Evolutionary conservation across 306 rosid genomes (phyloP).

Genomic region (Leucaena leucocephala): DNA sequence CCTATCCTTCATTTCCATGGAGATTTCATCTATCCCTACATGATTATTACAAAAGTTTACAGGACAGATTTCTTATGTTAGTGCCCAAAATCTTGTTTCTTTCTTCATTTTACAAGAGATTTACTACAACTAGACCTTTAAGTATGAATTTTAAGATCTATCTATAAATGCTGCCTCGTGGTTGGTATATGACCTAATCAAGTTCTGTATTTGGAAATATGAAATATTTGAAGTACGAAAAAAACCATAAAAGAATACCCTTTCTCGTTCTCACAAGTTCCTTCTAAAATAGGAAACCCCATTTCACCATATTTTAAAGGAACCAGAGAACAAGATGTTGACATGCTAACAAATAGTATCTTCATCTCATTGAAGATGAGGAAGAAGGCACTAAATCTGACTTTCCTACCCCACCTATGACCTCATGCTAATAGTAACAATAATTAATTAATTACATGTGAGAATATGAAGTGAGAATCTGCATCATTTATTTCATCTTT

Average conservation of each 20-base stretch:
- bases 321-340: constrained; percentile 19
- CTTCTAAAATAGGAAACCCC: constrained; percentile 42
- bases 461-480: not conserved
- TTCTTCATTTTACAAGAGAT: not conserved
- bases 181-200: not conserved
- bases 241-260: not conserved
- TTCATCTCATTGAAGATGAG: constrained; percentile 8
- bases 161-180: not conserved
- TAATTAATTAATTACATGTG: not conserved
- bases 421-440: not conserved
- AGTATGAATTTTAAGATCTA: not conserved
- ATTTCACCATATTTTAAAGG: constrained; percentile 25
- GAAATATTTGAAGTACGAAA: constrained; percentile 7
- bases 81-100: too few species aligned
- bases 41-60: not conserved
- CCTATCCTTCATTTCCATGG: constrained; percentile 91
- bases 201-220: not conserved
- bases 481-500: not conserved
- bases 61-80: too few species aligned
- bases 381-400: not conserved
- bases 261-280: constrained; percentile 9
- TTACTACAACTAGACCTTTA: not conserved
- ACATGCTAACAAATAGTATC: constrained; percentile 33
- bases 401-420: not conserved
- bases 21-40: constrained; percentile 84